Conservation (phyloP, 1,284 basidiomycete species). For the Sparassis latifolia region DNA sequence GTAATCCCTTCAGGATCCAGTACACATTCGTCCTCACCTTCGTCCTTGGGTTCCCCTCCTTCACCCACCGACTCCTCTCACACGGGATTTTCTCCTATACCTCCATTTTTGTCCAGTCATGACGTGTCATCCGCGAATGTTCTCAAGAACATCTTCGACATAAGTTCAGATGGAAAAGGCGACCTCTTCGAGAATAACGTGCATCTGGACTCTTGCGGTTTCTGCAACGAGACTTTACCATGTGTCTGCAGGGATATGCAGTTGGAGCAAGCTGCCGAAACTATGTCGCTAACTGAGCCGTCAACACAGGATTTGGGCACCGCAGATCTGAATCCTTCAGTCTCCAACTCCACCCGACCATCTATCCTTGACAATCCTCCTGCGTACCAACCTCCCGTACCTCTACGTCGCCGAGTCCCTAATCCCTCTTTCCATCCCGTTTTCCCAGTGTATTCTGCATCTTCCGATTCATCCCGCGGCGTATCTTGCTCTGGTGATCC, state of each 20-base stretch:
- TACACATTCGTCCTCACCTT: slow-evolving; percentile 23
- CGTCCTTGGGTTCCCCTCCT: slow-evolving; percentile 49
- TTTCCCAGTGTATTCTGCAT: slow-evolving; percentile 41
- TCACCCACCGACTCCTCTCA: slow-evolving; percentile 28
- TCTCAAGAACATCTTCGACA: slow-evolving; percentile 28
- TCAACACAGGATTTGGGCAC: slow-evolving; percentile 31
- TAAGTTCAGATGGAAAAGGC: slow-evolving; percentile 25
- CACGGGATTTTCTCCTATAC: slow-evolving; percentile 38
- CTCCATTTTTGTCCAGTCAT: slow-evolving; percentile 28
- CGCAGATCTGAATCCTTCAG: slow-evolving; percentile 17
- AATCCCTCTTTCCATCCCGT: slow-evolving; percentile 36
- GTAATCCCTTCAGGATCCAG: slow-evolving; percentile 4
- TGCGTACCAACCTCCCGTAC: slow-evolving; percentile 71
- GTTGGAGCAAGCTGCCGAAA: slow-evolving; percentile 34
- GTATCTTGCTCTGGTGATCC: slow-evolving; percentile 50
- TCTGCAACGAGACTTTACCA: slow-evolving; percentile 62
- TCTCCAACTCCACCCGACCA: slow-evolving; percentile 5
- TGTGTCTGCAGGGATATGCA: slow-evolving; percentile 71
- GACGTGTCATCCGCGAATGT: slow-evolving; percentile 20
- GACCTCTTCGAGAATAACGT: slow-evolving; percentile 27
- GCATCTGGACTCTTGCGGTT: slow-evolving; percentile 47
- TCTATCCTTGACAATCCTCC: slow-evolving; percentile 74
- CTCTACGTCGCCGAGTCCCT: slow-evolving; percentile 51
- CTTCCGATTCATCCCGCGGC: slow-evolving; percentile 35
- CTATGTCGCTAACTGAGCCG: slow-evolving; percentile 12